Evolutionary conservation across 176 grass and related monocot genomes (phyloP).

Genomic region (Pharus latifolius): DNA sequence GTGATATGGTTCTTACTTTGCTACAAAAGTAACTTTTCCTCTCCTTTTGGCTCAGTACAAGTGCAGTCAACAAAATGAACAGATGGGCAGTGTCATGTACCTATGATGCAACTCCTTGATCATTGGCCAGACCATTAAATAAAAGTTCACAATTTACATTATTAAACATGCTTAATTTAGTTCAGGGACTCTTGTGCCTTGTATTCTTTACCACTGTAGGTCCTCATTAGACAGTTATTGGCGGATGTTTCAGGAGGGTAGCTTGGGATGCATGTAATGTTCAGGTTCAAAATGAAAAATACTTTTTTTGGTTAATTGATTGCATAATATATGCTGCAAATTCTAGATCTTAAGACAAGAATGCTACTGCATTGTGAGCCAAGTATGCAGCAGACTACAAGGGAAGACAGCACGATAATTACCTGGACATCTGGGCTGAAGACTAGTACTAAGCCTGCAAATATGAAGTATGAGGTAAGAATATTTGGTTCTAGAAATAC

Average conservation of each 20-base stretch:
- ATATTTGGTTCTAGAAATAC: background rate
- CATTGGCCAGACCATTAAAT: background rate
- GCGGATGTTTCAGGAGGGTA: background rate
- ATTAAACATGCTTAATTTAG: background rate
- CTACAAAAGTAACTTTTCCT: too few relatives aligned
- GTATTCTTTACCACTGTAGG: background rate
- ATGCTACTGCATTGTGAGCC: background rate
- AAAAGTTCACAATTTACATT: background rate
- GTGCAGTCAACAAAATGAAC: background rate
- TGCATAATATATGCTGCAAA: too few relatives aligned
- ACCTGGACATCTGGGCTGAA: conserved; percentile 88
- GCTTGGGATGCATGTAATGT: background rate
- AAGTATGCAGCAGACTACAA: background rate
- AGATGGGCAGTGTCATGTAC: background rate
- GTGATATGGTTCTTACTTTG: too few relatives aligned
- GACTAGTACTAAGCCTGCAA: conserved; percentile 54
- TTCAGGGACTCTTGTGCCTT: background rate
- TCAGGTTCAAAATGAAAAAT: background rate
- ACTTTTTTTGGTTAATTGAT: too few relatives aligned
- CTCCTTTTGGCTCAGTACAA: background rate
- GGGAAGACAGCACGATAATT: conserved; percentile 2
- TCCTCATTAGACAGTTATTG: background rate
- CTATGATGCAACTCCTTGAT: background rate
- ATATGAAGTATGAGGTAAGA: background rate
- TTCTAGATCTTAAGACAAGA: background rate